Evolutionary conservation across 768 basidiomycete species (phyloP), one percentile per base, ranked within the genome.

Genomic region (Dentipellis fragilis): DNA sequence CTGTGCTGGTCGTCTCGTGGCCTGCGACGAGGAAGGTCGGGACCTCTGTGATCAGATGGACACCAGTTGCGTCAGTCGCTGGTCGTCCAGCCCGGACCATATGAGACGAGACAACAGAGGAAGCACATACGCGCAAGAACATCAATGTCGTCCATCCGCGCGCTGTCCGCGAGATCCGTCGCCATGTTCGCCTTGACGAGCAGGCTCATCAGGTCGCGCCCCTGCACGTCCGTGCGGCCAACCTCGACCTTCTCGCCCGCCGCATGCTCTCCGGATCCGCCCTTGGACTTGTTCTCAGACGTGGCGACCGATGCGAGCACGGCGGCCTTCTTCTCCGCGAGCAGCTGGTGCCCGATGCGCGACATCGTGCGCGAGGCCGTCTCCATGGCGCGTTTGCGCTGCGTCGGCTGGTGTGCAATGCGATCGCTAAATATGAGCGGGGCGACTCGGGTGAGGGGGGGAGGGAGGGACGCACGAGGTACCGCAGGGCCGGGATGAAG

Each of bases 341-440:
- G 57, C 7, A 85, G 68, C 36, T 79, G 68, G 14, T 63, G 63
- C 5, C 80, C 84, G 49, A 86, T 79, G 10, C 74, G 70, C 12
- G 61, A 55, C 71, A 83, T 83, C 0, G 72, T 77, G 1, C 56
- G 60, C 35, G 69, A 66, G 4, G 78, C 73, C 6, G 54, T 57
- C 22, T 53, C 51, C 23, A 67, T 55, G 35, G 37, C 54, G n/a
- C 65, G 63, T 10, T 37, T 37, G 12, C 56, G 54, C 17, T 46
- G 36, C 10, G 57, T 68, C 14, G 64, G 64, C 71, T 71, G n/a
- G n/a, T n/a, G n/a, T n/a, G n/a, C n/a, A n/a, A n/a, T n/a, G n/a
- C n/a, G n/a, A n/a, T n/a, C n/a, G n/a, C n/a, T n/a, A n/a, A n/a
- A n/a, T n/a, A n/a, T n/a, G n/a, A n/a, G n/a, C n/a, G n/a, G n/a